phyloP scores from a whole-genome alignment of 768 basidiomycete genomes.

The Xerocomus potaroensis region DNA sequence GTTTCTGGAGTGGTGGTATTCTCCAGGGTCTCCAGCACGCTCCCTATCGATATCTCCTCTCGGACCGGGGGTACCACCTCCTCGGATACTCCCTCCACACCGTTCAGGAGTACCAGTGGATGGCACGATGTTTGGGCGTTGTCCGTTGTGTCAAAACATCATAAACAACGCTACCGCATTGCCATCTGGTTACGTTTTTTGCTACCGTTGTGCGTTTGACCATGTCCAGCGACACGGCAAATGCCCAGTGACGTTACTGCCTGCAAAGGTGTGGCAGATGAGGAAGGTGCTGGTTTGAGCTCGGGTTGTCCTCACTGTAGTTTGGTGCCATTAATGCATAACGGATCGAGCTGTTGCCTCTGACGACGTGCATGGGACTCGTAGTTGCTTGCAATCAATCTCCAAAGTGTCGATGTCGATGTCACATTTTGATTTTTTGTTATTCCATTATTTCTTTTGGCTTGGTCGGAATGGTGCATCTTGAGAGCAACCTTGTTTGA shows the following conservation, averaged over 20 bases:
- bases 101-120: constrained; percentile 67
- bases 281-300: constrained; percentile 77
- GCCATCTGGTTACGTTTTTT: constrained; percentile 92
- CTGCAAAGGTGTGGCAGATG: constrained; percentile 73
- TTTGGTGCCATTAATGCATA: no score
- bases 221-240: constrained; percentile 70
- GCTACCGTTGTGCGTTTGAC: constrained; percentile 87
- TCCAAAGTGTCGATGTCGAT: constrained; percentile 13
- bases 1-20: constrained; percentile 99
- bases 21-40: constrained; percentile 81
- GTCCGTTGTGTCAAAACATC: constrained; percentile 69
- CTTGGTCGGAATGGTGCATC: constrained; percentile 24
- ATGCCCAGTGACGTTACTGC: constrained; percentile 86
- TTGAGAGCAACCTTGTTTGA: constrained; percentile 9
- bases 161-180: constrained; percentile 86
- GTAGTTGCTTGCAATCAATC: constrained; percentile 3
- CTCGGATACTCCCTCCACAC: constrained; percentile 69
- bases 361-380: constrained; percentile 22
- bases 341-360: background rate
- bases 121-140: constrained; percentile 66
- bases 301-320: background rate
- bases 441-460: constrained; percentile 9
- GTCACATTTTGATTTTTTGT: no score
- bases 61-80: constrained; percentile 74
- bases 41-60: constrained; percentile 58